phyloP scores from a whole-genome alignment of 1,139 yeast species.

The Blastobotrys apis region DNA sequence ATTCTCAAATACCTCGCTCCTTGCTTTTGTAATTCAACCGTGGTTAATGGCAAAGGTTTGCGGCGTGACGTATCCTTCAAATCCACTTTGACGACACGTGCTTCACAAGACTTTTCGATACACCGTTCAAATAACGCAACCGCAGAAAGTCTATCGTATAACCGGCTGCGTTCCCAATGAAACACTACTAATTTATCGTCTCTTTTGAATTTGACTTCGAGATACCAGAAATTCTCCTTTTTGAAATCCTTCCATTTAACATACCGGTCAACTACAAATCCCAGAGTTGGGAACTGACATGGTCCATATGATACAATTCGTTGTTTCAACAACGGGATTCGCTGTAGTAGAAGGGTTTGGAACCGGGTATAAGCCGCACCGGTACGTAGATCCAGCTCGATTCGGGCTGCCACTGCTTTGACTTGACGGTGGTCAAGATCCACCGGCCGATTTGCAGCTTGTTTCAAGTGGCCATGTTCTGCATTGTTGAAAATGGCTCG shows the following conservation, averaged over 20 bases:
- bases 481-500: constrained; percentile 87
- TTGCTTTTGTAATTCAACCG: constrained; percentile 89
- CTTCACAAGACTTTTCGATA: constrained; percentile 44
- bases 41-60: constrained; percentile 87
- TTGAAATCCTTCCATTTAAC: constrained; percentile 66
- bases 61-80: constrained; percentile 68
- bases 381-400: constrained; percentile 82
- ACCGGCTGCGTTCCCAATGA: constrained; percentile 63
- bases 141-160: constrained; percentile 70
- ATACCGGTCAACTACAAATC: constrained; percentile 94
- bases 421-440: constrained; percentile 65
- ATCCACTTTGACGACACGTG: constrained; percentile 48
- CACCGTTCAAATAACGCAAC: constrained; percentile 64
- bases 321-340: constrained; percentile 28
- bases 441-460: constrained; percentile 70
- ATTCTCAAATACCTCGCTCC: constrained; percentile 71
- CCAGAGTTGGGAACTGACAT: constrained; percentile 95
- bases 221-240: constrained; percentile 78
- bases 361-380: constrained; percentile 89
- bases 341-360: constrained; percentile 50
- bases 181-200: constrained; percentile 38
- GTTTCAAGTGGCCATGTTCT: constrained; percentile 65
- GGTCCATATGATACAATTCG: constrained; percentile 69
- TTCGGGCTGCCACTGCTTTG: constrained; percentile 79
- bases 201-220: constrained; percentile 49